Evolutionary conservation across 495 filamentous ascomycete genomes (phyloP).

Genomic region (Lasiosphaeria miniovina): DNA sequence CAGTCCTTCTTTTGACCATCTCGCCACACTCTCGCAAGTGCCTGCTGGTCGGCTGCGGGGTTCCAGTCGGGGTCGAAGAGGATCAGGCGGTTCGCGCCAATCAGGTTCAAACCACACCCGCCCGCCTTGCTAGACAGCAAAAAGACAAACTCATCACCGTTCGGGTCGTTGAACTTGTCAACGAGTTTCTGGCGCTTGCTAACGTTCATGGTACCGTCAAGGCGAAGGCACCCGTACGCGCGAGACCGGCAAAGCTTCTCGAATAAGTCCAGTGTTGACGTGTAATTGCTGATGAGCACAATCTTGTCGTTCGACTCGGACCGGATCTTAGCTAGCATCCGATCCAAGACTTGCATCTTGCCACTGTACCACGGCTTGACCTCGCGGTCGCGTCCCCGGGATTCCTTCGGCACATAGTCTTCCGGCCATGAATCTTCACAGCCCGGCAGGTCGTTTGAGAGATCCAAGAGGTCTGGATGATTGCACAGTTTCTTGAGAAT

Average conservation of each 20-base stretch:
- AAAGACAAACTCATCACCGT: conserved; percentile 89
- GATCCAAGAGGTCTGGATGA: conserved; percentile 88
- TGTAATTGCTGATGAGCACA: conserved; percentile 98
- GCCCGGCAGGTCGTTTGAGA: conserved; percentile 81
- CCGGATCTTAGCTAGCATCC: conserved; percentile 96
- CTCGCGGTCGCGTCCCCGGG: conserved; percentile 84
- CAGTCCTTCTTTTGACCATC: conserved; percentile 99
- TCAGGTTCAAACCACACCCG: conserved; percentile 94
- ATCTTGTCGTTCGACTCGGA: conserved; percentile 99
- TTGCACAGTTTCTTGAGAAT: conserved; percentile 99
- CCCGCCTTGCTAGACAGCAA: conserved; percentile 94
- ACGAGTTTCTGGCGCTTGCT: conserved; percentile 96
- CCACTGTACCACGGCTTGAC: conserved; percentile 95
- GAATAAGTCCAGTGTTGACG: conserved; percentile 93
- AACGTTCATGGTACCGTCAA: conserved; percentile 97
- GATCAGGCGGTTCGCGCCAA: conserved; percentile 93
- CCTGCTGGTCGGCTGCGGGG: conserved; percentile 96
- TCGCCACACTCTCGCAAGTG: conserved; percentile 94
- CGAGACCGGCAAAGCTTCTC: conserved; percentile 84
- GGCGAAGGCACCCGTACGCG: conserved; percentile 78
- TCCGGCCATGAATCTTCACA: conserved; percentile 80
- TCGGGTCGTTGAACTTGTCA: conserved; percentile 96
- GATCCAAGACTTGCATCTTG: conserved; percentile 97
- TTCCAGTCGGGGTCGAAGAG: conserved; percentile 99
- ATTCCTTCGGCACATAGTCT: conserved; percentile 84